These are phyloP conservation scores for Pichia sp. DNA, from an alignment of 1,139 yeast species.

Conservation along the genomic window DNA sequence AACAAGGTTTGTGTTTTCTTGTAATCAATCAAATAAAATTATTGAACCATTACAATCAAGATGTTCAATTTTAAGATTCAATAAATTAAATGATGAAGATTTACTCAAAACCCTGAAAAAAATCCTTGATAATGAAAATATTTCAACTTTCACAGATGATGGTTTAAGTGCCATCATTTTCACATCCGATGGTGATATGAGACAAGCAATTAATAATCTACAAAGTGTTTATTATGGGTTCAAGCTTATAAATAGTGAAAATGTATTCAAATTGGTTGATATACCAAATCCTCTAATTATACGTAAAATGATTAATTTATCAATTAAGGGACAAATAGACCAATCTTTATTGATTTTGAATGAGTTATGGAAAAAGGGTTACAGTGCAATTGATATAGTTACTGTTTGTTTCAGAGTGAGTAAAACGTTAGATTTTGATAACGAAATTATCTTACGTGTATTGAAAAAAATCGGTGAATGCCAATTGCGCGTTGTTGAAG, in stretches of 20 bases:
- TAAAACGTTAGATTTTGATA: constrained; percentile 66
- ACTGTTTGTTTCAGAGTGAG: constrained; percentile 86
- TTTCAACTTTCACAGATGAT: constrained; percentile 60
- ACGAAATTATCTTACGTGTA: constrained; percentile 62
- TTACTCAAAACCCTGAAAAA: constrained; percentile 71
- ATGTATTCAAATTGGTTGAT: constrained; percentile 92
- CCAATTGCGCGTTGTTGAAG: constrained; percentile 90
- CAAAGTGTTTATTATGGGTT: constrained; percentile 95
- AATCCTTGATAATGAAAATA: constrained; percentile 54
- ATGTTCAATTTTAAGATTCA: constrained; percentile 88
- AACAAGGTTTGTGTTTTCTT: constrained; percentile 95
- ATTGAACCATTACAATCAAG: constrained; percentile 96
- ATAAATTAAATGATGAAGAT: constrained; percentile 77
- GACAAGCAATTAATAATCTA: constrained; percentile 91
- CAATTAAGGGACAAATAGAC: constrained; percentile 42
- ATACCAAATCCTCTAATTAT: constrained; percentile 92
- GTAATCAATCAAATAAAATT: constrained; percentile 89
- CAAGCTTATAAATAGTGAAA: constrained; percentile 80
- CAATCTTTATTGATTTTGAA: constrained; percentile 62
- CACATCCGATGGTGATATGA: constrained; percentile 98
- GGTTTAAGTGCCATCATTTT: constrained; percentile 93
- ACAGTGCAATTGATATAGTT: constrained; percentile 79
- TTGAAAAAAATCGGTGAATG: constrained; percentile 83
- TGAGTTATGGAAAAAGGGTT: constrained; percentile 81
- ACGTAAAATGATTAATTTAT: constrained; percentile 57